Evolutionary conservation across 164 flowering plant species (phyloP), one percentile per base, ranked within the genome.

Genomic region (Vitis riparia): DNA sequence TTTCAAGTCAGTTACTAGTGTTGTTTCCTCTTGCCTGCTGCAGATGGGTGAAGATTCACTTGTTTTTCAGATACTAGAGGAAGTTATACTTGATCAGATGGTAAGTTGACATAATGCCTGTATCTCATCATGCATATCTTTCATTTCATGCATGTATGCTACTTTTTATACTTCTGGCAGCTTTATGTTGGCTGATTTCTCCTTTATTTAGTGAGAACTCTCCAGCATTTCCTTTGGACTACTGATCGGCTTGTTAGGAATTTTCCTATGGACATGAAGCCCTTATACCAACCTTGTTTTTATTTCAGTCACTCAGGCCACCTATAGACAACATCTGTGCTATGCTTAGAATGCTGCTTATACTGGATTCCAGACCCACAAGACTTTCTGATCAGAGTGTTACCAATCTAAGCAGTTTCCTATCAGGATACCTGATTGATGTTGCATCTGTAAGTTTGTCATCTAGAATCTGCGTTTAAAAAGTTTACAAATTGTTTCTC

Each of bases 31-130:
- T 58, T 81, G 69, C 75, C 72, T 94, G 77, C 70, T 77, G 30
- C 82, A 83, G 76, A 86, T 94, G 71, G 97, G 98, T 58, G 97
- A 94, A 70, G 63, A 64, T 64, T 63, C 83, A 65, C 81, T 88
- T 68, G 74, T 94, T 75, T 72, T 86, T 62, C 82, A 77, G 73
- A 84, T 91, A 58, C 61, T 91, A 49, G 91, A 92, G 81, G 82
- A 76, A 73, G 59, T 79, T 56, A 66, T 86, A 58, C 37, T 87
- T 71, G 83, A 81, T 69, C 84, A 79, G 67, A 73, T 89, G 37
- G 97, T 91, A 68, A 73, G 90, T 71, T 74, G 19, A 51, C 62
- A 6, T 51, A 44, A 51, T 62, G 11, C 50, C 37, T 11, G 61
- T 49, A 60, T 74, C 17, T 29, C 7, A 32, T 61, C 14, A 15